These are phyloP conservation scores for Fusarium mexicanum DNA, from an alignment of 2,329 filamentous ascomycete genomes.

Conservation along the genomic window DNA sequence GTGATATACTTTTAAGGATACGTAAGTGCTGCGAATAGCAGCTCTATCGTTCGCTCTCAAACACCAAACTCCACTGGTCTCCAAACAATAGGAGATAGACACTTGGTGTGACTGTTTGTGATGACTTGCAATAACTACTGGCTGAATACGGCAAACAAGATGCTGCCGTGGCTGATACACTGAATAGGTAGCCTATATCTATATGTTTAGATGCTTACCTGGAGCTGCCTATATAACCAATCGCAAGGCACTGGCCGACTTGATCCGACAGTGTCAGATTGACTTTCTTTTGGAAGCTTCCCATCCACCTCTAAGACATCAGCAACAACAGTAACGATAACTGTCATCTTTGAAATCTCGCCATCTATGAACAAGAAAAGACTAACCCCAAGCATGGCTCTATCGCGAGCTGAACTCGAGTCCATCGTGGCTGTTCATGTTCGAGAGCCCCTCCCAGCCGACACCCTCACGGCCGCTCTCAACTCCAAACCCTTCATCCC, in stretches of 20 bases:
- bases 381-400: conserved; percentile 23
- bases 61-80: not conserved
- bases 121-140: not conserved
- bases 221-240: not conserved
- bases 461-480: conserved; percentile 50
- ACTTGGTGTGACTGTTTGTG: not conserved
- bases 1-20: not conserved
- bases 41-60: not conserved
- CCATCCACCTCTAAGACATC: not conserved
- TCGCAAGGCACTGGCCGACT: not conserved
- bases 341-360: not conserved
- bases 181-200: not conserved
- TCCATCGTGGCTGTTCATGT: conserved; percentile 56
- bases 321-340: not conserved
- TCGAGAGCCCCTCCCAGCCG: conserved; percentile 49
- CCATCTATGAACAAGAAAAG: not conserved
- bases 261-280: not conserved
- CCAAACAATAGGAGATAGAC: not conserved
- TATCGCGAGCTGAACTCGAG: conserved; percentile 43
- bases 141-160: not conserved
- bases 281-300: not conserved
- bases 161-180: not conserved
- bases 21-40: not conserved
- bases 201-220: not conserved
- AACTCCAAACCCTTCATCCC: conserved; percentile 57